Conservation (phyloP, 331 rosid species). For the Cydonia oblonga region DNA sequence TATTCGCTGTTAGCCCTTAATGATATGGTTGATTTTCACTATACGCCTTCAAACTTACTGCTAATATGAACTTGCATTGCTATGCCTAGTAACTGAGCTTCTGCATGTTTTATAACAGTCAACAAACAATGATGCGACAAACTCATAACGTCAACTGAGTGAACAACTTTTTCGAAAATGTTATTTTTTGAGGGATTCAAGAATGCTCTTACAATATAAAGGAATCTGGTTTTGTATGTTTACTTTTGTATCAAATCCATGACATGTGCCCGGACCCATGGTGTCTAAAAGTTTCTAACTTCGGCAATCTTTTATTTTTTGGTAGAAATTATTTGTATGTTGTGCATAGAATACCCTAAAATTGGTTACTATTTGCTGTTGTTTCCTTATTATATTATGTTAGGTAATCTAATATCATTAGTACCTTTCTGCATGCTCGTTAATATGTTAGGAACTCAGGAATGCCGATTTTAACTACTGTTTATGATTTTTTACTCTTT, state of each 20-base stretch:
- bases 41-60: neutral
- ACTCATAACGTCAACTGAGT: neutral
- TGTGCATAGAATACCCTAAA: neutral
- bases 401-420: neutral
- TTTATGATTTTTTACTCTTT: slow-evolving; percentile 11
- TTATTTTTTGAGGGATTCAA: neutral
- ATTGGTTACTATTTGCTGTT: neutral
- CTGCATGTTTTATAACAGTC: neutral
- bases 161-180: neutral
- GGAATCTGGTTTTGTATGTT: neutral
- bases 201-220: neutral
- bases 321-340: neutral
- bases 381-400: neutral
- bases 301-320: neutral
- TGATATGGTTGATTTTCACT: neutral
- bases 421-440: neutral
- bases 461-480: neutral
- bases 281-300: neutral
- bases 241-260: neutral
- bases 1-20: neutral
- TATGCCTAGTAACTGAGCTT: too few relatives aligned
- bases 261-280: neutral
- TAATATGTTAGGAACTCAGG: neutral
- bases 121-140: neutral
- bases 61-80: neutral